These are phyloP conservation scores for Colletotrichum tofieldiae DNA, from an alignment of 2,329 filamentous ascomycete species.

Conservation along the genomic window DNA sequence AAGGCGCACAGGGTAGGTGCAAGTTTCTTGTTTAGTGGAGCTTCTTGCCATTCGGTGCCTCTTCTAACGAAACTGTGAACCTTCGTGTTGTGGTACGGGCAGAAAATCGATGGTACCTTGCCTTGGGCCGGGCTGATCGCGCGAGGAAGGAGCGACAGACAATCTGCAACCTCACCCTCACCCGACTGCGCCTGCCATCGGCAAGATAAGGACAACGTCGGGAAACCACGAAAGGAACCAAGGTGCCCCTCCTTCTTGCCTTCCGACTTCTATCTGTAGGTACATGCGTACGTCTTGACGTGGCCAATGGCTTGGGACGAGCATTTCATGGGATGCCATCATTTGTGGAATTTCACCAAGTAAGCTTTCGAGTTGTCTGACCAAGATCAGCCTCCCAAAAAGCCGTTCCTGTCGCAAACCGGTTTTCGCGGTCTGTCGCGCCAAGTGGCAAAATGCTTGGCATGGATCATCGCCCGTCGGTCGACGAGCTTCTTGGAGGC, in stretches of 20 bases:
- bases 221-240: not conserved
- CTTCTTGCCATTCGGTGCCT: slow-evolving; percentile 10
- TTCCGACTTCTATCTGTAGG: not conserved
- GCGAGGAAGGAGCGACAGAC: slow-evolving; percentile 3
- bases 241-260: slow-evolving; percentile 1
- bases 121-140: not conserved
- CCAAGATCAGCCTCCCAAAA: slow-evolving; percentile 38
- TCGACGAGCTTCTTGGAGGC: slow-evolving; percentile 12
- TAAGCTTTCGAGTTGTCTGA: slow-evolving; percentile 35
- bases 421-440: slow-evolving; percentile 31
- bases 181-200: slow-evolving; percentile 5
- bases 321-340: not conserved
- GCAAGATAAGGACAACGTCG: slow-evolving; percentile 18
- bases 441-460: slow-evolving; percentile 42
- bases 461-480: slow-evolving; percentile 37
- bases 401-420: slow-evolving; percentile 42
- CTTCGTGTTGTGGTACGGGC: not conserved
- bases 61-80: slow-evolving; percentile 7
- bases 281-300: not conserved
- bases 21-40: slow-evolving; percentile 40
- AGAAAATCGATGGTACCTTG: slow-evolving; percentile 24
- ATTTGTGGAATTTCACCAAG: slow-evolving; percentile 24
- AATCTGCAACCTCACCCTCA: not conserved
- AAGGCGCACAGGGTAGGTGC: slow-evolving; percentile 37
- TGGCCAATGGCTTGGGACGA: slow-evolving; percentile 3